A percentile compares a stretch with the other conserved stretches of the same genome.
Evolutionary conservation across 352 stramenopile genomes (phyloP).

Genomic region (Pythium grandisporangium): DNA sequence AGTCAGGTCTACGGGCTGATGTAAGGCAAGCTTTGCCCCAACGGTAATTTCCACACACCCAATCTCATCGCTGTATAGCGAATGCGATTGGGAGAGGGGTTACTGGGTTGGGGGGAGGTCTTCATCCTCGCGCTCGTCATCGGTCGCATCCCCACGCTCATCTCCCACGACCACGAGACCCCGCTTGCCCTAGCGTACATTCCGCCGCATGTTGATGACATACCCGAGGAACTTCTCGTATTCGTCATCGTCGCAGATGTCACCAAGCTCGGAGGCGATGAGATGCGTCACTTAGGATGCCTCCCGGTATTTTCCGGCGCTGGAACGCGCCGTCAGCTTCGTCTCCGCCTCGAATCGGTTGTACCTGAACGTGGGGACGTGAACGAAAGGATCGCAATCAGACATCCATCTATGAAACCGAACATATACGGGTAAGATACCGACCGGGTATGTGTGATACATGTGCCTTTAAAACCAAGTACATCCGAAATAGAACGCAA

Average conservation of each 20-base stretch:
- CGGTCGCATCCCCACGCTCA: too few species aligned
- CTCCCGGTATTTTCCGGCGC: constrained; percentile 8
- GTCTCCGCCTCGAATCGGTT: not conserved
- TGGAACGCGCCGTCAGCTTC: not conserved
- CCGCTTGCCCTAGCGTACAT: not conserved
- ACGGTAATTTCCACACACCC: too few species aligned
- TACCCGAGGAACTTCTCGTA: constrained; percentile 7
- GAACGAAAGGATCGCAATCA: not conserved
- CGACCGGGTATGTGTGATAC: too few species aligned
- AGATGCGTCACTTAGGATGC: constrained; percentile 8
- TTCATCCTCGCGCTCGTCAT: too few species aligned
- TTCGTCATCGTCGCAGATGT: constrained; percentile 8
- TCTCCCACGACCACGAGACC: too few species aligned
- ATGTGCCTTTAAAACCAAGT: too few species aligned
- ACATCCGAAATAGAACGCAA: too few species aligned
- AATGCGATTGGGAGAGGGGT: too few species aligned
- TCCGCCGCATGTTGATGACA: constrained; percentile 8
- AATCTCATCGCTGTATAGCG: too few species aligned
- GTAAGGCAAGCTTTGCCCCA: too few species aligned
- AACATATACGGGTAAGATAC: not conserved
- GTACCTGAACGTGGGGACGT: not conserved
- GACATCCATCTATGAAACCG: constrained; percentile 1
- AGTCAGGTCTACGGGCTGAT: too few species aligned
- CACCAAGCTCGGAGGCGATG: constrained; percentile 9
- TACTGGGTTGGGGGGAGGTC: too few species aligned